Base-by-base conservation (phyloP, 352 stramenopile species). In the Pythium apleroticum region DNA sequence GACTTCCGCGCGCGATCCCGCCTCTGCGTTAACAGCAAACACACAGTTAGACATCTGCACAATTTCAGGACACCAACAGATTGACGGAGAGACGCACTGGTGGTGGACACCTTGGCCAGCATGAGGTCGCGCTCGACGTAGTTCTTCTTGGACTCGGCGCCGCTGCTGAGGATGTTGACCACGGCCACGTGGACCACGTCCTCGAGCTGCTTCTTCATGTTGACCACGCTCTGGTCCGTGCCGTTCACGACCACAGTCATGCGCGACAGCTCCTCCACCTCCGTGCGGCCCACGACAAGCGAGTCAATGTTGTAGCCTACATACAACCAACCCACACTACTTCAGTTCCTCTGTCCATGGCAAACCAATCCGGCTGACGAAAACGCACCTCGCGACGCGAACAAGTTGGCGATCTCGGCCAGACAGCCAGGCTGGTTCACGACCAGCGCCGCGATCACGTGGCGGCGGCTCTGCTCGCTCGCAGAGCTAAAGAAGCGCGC, bases 121-220 rank as follows among this genome's bases (percentile, higher is more conserved):
- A 93, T 93, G 64, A 95, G 70, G 61, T 95, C 86, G n/a, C 86
- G 78, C 75, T 95, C 86, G 39, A 95, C 84, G 62, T 90, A 90
- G 73, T 89, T 90, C 66, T 91, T 91, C 66, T 90, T 69, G 33
- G 72, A 63, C 22, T 83, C 76, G 27, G 73, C 66, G 58, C 81
- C 77, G 52, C 78, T 88, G 68, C 80, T 93, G 59, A 95, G 71
- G 61, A 95, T 93, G 70, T 93, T 95, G 43, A 93, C 86, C 28
- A 92, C 86, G 4, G 84, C 86, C 20, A 95, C 84, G 60, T 93
- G 84, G 58, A 95, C 86, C n/a, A 95, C 84, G 64, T 93, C 86
- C 54, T 95, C 86, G 20, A 95, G 73, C 61, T 95, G 86, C 73
- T 93, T 91, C 72, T 92, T 95, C 84, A 95, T 95, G 71, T 95